Evolutionary conservation across 768 basidiomycete genomes (phyloP).

Genomic region (Russula dissimulans): DNA sequence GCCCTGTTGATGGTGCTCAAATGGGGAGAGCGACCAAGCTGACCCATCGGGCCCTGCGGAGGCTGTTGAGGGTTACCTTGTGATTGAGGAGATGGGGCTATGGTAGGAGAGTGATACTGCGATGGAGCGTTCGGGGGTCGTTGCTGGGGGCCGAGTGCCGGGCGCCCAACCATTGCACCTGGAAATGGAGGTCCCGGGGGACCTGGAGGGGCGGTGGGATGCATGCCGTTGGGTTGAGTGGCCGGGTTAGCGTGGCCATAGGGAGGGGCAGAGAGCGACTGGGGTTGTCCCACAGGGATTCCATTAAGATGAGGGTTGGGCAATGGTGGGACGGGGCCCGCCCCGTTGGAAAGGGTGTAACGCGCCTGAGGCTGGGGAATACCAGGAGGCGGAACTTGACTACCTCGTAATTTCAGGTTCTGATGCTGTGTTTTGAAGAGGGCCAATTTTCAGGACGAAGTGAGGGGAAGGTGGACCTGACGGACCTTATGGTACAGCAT

Average conservation of each 20-base stretch:
- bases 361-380: conserved; percentile 17
- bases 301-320: conserved; percentile 25
- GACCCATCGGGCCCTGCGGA: conserved; percentile 34
- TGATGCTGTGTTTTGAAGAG: conserved; percentile 28
- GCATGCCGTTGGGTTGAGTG: conserved; percentile 25
- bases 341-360: conserved; percentile 23
- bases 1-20: conserved; percentile 33
- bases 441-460: not conserved
- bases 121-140: conserved; percentile 33
- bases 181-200: conserved; percentile 10
- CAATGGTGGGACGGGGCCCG: conserved; percentile 13
- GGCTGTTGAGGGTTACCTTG: conserved; percentile 26
- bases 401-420: conserved; percentile 17
- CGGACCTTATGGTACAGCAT: conserved; percentile 61
- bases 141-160: conserved; percentile 32
- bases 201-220: conserved; percentile 9
- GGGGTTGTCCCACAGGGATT: conserved; percentile 22
- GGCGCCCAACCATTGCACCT: conserved; percentile 23
- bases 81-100: conserved; percentile 52
- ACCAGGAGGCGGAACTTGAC: not conserved
- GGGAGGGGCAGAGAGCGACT: conserved; percentile 12
- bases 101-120: conserved; percentile 57
- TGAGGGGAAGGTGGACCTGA: not conserved
- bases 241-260: conserved; percentile 15
- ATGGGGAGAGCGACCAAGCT: conserved; percentile 46